Conservation (phyloP, 805 yeast genomes). For the Metschnikowia colocasiae region DNA sequence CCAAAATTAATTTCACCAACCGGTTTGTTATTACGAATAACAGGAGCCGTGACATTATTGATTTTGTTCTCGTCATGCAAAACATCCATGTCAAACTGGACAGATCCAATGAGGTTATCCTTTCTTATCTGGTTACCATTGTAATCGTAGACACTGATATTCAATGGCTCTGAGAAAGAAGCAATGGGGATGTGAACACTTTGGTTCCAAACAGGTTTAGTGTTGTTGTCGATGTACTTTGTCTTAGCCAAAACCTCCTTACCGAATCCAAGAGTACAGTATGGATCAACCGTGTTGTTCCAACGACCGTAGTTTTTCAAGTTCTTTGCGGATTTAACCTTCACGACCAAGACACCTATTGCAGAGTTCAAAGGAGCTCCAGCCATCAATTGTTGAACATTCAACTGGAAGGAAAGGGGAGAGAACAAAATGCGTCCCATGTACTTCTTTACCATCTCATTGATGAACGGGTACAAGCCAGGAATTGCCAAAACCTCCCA, state of each 20-base stretch:
- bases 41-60: constrained; percentile 47
- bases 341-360: constrained; percentile 77
- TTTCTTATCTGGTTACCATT: constrained; percentile 61
- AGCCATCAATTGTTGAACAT: constrained; percentile 83
- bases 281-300: constrained; percentile 88
- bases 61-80: constrained; percentile 53
- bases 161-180: constrained; percentile 78
- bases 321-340: constrained; percentile 60
- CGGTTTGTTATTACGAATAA: constrained; percentile 78
- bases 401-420: constrained; percentile 91
- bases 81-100: constrained; percentile 67
- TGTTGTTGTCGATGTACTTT: constrained; percentile 61
- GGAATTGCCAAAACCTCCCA: constrained; percentile 88
- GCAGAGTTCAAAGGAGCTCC: constrained; percentile 79
- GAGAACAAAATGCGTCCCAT: constrained; percentile 83
- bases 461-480: constrained; percentile 77
- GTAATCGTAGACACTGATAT: constrained; percentile 68
- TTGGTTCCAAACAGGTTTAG: constrained; percentile 82
- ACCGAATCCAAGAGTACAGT: constrained; percentile 65
- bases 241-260: constrained; percentile 63
- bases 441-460: constrained; percentile 80
- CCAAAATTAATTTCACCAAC: constrained; percentile 74
- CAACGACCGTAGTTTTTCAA: constrained; percentile 65
- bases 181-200: constrained; percentile 64
- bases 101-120: constrained; percentile 76